A percentile compares a stretch with the other conserved stretches of the same genome.
phyloP scores from a whole-genome alignment of 2,329 filamentous ascomycete genomes.

The Botryotinia calthae region DNA sequence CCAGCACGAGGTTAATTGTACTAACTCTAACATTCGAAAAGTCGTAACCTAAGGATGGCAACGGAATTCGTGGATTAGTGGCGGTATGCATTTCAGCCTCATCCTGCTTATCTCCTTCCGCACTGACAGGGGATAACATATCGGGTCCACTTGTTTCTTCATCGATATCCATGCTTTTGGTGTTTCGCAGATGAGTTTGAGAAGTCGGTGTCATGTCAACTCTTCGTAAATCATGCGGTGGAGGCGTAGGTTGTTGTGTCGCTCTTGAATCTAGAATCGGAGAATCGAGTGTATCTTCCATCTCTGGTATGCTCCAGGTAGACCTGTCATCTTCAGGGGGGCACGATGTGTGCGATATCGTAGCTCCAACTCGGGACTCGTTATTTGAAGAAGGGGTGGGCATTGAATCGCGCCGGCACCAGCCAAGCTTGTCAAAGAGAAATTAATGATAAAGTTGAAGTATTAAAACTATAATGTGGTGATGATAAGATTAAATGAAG shows the following conservation, averaged over 20 bases:
- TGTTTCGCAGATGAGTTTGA: conserved; percentile 36
- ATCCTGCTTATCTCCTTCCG: conserved; percentile 42
- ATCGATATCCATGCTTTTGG: conserved; percentile 45
- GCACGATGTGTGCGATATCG: conserved; percentile 42
- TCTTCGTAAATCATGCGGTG: conserved; percentile 31
- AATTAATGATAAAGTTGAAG: conserved; percentile 37
- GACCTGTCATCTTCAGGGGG: conserved; percentile 44
- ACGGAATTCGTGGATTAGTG: conserved; percentile 37
- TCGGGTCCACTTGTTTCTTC: conserved; percentile 39
- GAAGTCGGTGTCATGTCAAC: conserved; percentile 38
- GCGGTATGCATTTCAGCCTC: conserved; percentile 38
- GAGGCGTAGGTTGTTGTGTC: conserved; percentile 35
- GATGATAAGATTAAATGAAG: conserved; percentile 34
- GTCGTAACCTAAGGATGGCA: conserved; percentile 52
- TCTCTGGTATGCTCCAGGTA: conserved; percentile 39
- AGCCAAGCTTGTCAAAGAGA: conserved; percentile 31
- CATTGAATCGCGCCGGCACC: conserved; percentile 39
- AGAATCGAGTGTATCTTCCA: conserved; percentile 37
- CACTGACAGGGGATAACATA: conserved; percentile 40
- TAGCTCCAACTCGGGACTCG: conserved; percentile 29
- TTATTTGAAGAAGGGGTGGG: conserved; percentile 38
- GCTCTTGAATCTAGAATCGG: conserved; percentile 32
- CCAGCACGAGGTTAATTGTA: conserved; percentile 9
- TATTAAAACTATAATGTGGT: conserved; percentile 27
- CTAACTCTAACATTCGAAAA: conserved; percentile 56